Conservation (phyloP, 495 filamentous ascomycete species). For the Penicillium longicatenatum region DNA sequence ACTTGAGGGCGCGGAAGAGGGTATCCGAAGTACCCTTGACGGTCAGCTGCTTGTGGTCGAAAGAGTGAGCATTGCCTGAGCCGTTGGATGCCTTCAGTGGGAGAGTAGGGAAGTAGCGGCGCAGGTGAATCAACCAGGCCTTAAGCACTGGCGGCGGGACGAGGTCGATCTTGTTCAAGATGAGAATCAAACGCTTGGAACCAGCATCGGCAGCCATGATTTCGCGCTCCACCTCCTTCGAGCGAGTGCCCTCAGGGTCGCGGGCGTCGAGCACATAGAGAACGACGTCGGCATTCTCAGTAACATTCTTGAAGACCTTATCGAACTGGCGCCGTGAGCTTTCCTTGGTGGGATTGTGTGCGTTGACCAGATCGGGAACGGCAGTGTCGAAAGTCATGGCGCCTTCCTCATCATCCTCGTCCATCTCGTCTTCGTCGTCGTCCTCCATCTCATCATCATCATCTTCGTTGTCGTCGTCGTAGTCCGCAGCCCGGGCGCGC, state of each 20-base stretch:
- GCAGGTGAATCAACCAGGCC: conserved; percentile 80
- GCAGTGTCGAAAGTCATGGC: conserved; percentile 21
- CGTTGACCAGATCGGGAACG: conserved; percentile 31
- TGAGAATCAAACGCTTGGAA: conserved; percentile 85
- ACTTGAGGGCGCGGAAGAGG: conserved; percentile 89
- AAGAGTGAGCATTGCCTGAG: conserved; percentile 83
- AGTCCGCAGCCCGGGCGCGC: conserved; percentile 78
- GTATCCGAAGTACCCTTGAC: conserved; percentile 83
- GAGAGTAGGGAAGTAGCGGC: conserved; percentile 89
- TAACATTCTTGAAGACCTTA: conserved; percentile 95
- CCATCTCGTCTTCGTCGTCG: conserved; percentile 61
- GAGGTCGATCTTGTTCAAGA: conserved; percentile 97
- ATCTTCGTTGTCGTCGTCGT: conserved; percentile 61
- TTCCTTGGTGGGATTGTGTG: conserved; percentile 54
- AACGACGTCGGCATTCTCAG: conserved; percentile 84
- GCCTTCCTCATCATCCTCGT: conserved; percentile 52
- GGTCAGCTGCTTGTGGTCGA: conserved; percentile 88
- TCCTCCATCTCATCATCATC: conserved; percentile 57
- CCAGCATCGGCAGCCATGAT: conserved; percentile 83
- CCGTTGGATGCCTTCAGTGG: conserved; percentile 85
- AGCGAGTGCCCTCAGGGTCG: conserved; percentile 89
- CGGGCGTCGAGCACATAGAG: conserved; percentile 94
- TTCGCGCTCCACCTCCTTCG: conserved; percentile 83
- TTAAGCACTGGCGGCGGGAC: conserved; percentile 80
- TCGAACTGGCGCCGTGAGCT: conserved; percentile 84